These are phyloP conservation scores for Coniochaeta hoffmannii DNA, from an alignment of 2,329 filamentous ascomycete species.

Conservation along the genomic window DNA sequence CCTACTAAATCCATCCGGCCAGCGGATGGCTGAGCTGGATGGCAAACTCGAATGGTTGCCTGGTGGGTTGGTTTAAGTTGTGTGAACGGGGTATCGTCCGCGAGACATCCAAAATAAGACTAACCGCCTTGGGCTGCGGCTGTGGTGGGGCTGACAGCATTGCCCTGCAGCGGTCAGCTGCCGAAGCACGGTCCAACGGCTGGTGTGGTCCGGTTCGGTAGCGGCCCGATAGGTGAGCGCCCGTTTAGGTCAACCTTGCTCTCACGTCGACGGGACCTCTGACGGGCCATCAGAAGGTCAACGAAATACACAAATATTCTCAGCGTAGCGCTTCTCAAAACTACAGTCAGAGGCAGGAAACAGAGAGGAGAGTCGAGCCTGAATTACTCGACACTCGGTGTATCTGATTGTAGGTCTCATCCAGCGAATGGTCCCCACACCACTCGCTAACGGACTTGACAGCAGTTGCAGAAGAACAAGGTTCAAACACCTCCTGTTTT, in stretches of 20 bases:
- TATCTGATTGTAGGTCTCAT: too few relatives aligned
- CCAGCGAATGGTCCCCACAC: too few relatives aligned
- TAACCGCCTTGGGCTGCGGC: neutral
- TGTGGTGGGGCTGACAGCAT: constrained; percentile 1
- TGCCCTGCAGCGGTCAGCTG: neutral
- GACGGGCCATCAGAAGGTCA: too few relatives aligned
- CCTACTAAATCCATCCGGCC: neutral
- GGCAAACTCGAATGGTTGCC: neutral
- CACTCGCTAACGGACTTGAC: too few relatives aligned
- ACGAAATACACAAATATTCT: too few relatives aligned
- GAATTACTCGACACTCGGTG: too few relatives aligned
- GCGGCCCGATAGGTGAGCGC: neutral
- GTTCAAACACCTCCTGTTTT: too few relatives aligned
- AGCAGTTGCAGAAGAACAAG: too few relatives aligned
- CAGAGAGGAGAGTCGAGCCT: too few relatives aligned
- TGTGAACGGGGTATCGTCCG: neutral
- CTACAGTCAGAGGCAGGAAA: too few relatives aligned
- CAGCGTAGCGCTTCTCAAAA: too few relatives aligned
- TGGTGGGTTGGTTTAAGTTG: neutral
- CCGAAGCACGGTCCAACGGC: neutral
- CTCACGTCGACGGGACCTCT: neutral
- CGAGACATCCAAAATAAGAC: neutral
- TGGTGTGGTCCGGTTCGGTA: neutral
- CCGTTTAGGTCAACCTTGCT: neutral
- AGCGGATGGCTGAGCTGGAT: neutral